Percentiles rank a stretch among this genome's conserved stretches.
Conservation (phyloP, 257 asterid genomes). For the Solanum pimpinellifolium region DNA sequence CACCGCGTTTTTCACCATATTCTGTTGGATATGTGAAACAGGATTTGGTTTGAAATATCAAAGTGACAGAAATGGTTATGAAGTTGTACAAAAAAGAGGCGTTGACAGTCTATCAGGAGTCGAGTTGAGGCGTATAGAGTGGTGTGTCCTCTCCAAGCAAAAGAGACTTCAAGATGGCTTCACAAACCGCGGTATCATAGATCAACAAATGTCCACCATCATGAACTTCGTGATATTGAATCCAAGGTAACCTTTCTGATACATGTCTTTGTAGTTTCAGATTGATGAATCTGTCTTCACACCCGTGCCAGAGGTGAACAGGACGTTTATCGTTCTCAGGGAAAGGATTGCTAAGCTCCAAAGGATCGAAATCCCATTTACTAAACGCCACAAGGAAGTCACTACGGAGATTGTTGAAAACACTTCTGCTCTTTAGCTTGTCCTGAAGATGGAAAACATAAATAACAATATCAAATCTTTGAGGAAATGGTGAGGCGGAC, state of each 20-base stretch:
- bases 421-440: slow-evolving; percentile 31
- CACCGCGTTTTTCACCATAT: too few species aligned
- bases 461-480: background rate
- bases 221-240: slow-evolving; percentile 77
- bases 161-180: slow-evolving; percentile 81
- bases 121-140: slow-evolving; percentile 32
- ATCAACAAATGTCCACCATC: slow-evolving; percentile 87
- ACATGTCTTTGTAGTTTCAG: slow-evolving; percentile 53
- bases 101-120: background rate
- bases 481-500: background rate
- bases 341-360: slow-evolving; percentile 49
- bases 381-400: slow-evolving; percentile 72
- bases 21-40: too few species aligned
- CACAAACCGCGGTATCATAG: slow-evolving; percentile 69
- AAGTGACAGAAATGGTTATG: background rate
- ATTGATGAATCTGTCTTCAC: slow-evolving; percentile 35
- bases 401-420: slow-evolving; percentile 62
- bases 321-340: slow-evolving; percentile 8
- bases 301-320: slow-evolving; percentile 42
- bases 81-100: background rate
- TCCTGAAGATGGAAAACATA: slow-evolving; percentile 23
- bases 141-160: slow-evolving; percentile 67
- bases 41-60: too few species aligned
- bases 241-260: slow-evolving; percentile 69
- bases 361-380: slow-evolving; percentile 90